Conservation (phyloP, 2,329 filamentous ascomycete species). For the Chlorencoelia australis region DNA sequence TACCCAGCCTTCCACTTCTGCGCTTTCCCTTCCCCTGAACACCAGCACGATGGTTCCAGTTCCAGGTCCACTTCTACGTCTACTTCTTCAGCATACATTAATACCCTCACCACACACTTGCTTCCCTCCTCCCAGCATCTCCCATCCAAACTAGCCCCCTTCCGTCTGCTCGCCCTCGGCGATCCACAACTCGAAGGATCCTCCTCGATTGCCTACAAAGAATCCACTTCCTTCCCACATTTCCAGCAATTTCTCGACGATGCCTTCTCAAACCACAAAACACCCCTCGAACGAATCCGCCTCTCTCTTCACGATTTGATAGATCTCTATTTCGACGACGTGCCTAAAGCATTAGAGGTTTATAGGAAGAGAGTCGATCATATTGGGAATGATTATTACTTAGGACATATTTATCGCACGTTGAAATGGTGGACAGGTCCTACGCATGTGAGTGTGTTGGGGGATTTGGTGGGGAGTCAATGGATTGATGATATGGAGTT, state of each 20-base stretch:
- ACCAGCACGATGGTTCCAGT: too few species aligned
- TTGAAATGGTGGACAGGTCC: slow-evolving; percentile 76
- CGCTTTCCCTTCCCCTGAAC: slow-evolving; percentile 54
- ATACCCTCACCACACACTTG: slow-evolving; percentile 18
- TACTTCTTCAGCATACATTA: slow-evolving; percentile 18
- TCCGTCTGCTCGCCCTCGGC: slow-evolving; percentile 77
- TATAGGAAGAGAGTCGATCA: slow-evolving; percentile 76
- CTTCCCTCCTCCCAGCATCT: slow-evolving; percentile 17
- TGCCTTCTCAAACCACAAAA: slow-evolving; percentile 25
- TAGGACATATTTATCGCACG: slow-evolving; percentile 83
- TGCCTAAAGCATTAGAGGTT: slow-evolving; percentile 55
- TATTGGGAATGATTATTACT: slow-evolving; percentile 87
- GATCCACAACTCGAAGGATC: slow-evolving; percentile 94
- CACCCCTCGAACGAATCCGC: slow-evolving; percentile 41
- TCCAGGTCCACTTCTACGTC: too few species aligned
- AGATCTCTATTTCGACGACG: slow-evolving; percentile 56
- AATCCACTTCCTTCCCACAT: slow-evolving; percentile 45
- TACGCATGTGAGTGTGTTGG: slow-evolving; percentile 80
- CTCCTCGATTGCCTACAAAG: slow-evolving; percentile 60
- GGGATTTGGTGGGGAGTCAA: slow-evolving; percentile 87
- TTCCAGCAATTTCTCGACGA: slow-evolving; percentile 30
- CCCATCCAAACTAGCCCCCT: slow-evolving; percentile 47
- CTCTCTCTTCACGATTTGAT: slow-evolving; percentile 47
- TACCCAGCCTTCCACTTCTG: slow-evolving; percentile 77
- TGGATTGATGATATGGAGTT: slow-evolving; percentile 90